A percentile compares a stretch with the other conserved stretches of the same genome.
These are phyloP conservation scores for Geotrichum phurueaensis DNA, from an alignment of 1,139 yeast species.

Conservation along the genomic window DNA sequence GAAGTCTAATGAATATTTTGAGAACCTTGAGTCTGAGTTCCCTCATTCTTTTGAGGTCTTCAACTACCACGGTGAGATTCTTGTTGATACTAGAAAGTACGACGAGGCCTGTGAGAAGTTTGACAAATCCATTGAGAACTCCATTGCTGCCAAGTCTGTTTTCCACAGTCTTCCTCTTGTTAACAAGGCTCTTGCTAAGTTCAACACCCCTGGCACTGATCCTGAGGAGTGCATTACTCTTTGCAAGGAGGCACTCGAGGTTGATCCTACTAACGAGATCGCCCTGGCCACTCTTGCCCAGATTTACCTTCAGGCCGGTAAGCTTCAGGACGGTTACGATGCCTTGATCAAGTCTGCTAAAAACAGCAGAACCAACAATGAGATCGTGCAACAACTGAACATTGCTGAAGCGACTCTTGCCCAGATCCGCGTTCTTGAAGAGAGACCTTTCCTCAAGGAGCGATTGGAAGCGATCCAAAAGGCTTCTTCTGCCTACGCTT, in stretches of 20 bases:
- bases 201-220: slow-evolving; percentile 36
- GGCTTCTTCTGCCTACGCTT: not conserved
- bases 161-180: slow-evolving; percentile 88
- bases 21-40: slow-evolving; percentile 67
- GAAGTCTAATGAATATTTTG: slow-evolving; percentile 62
- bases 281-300: slow-evolving; percentile 91
- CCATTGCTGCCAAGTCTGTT: slow-evolving; percentile 40
- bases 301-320: slow-evolving; percentile 75
- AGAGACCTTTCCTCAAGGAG: slow-evolving; percentile 33
- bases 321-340: slow-evolving; percentile 72
- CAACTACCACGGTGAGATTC: slow-evolving; percentile 91
- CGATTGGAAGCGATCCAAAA: slow-evolving; percentile 26
- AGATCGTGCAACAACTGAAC: slow-evolving; percentile 85
- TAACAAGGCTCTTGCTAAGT: slow-evolving; percentile 67
- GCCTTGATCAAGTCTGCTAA: slow-evolving; percentile 78
- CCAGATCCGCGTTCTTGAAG: slow-evolving; percentile 28
- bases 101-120: slow-evolving; percentile 75
- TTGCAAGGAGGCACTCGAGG: slow-evolving; percentile 67
- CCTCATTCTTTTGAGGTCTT: slow-evolving; percentile 89
- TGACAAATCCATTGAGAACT: slow-evolving; percentile 73
- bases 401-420: slow-evolving; percentile 70
- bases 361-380: slow-evolving; percentile 77
- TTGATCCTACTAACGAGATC: slow-evolving; percentile 83
- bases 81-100: slow-evolving; percentile 73
- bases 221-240: slow-evolving; percentile 54